phyloP scores from a whole-genome alignment of 441 rosid species.

The Corymbia citriodora region DNA sequence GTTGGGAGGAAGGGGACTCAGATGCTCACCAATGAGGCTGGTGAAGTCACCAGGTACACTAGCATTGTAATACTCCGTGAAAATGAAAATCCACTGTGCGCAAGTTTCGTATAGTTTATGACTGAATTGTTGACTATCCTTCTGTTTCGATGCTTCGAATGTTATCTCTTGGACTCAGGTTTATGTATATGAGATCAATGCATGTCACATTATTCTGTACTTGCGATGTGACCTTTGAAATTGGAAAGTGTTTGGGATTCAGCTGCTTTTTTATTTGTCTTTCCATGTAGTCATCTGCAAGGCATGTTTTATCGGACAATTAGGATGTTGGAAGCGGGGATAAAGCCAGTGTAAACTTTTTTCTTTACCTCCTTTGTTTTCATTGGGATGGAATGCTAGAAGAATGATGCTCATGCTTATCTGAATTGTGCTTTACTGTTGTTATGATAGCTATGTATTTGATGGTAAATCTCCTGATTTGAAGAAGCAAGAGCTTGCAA shows the following conservation, averaged over 20 bases:
- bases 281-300: conserved; percentile 64
- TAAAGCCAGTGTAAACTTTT: conserved; percentile 73
- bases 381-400: not conserved
- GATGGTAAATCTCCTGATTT: conserved; percentile 92
- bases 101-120: not conserved
- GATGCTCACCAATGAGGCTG: conserved; percentile 91
- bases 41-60: conserved; percentile 84
- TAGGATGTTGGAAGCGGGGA: conserved; percentile 91
- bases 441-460: conserved; percentile 55
- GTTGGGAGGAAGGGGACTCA: conserved; percentile 90
- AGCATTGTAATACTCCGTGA: not conserved
- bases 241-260: not conserved
- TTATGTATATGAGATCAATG: not conserved
- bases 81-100: not conserved
- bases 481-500: conserved; percentile 85
- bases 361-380: not conserved
- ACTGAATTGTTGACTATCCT: too few relatives aligned
- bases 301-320: conserved; percentile 90
- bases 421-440: not conserved
- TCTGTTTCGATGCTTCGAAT: not conserved
- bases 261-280: not conserved
- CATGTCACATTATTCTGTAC: too few relatives aligned
- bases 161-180: not conserved
- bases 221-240: not conserved
- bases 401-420: not conserved